Evolutionary conservation across 441 rosid genomes (phyloP), one percentile per base, ranked within the genome.

Genomic region (Euphorbia schlechtendalii): DNA sequence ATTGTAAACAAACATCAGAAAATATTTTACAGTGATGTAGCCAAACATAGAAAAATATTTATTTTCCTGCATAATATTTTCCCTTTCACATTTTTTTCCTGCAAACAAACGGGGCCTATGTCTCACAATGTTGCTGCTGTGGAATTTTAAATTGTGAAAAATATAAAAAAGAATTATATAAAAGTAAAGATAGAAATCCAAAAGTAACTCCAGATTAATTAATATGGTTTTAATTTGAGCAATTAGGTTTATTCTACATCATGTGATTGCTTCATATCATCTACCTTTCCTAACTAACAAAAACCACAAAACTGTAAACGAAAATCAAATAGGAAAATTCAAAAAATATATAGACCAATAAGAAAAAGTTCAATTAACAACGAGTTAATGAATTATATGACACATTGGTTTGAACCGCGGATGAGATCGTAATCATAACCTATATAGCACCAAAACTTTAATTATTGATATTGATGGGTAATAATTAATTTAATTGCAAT

Each of bases 261-360:
- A 71, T 74, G 81, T 74, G 91, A 80, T 78, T 72, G 85, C 65
- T 73, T 69, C 79, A 65, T 67, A 58, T 68, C 66, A 82, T 75
- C 88, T 82, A 76, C 83, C 88, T 74, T 76, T 86, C 91, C 70
- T 18, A 85, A 79, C 86, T 78, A 81, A 76, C 83, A 76, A 11
- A 0, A 24, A 25, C 10, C 41, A 57, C n/a, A n/a, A n/a, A n/a
- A n/a, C n/a, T n/a, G n/a, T n/a, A n/a, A n/a, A n/a, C n/a, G n/a
- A n/a, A n/a, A n/a, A n/a, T n/a, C n/a, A n/a, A n/a, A n/a, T n/a
- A n/a, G n/a, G n/a, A 60, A 62, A 61, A 18, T 21, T 8, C n/a
- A 66, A 32, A 32, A 32, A 32, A 32, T 2, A 62, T 40, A 5
- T 56, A 36, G 38, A 58, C 7, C 7, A 60, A 43, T 1, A 8